Base-by-base conservation (phyloP, 352 stramenopile species). In the Phytophthora nicotianae region DNA sequence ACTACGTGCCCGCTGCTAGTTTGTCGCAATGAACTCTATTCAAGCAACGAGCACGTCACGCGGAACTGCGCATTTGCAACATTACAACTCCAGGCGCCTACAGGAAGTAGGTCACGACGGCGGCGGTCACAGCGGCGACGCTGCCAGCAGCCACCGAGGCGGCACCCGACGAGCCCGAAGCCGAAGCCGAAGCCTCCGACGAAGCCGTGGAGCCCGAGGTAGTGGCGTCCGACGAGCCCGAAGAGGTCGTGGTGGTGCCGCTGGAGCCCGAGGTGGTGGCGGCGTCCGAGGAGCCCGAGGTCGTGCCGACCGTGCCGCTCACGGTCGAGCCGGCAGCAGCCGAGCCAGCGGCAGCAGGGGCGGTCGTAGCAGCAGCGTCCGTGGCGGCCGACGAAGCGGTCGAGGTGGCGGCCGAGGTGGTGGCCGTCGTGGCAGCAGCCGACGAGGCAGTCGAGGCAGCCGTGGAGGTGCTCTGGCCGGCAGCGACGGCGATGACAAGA, bases 81-180 rank as follows among this genome's bases (percentile, higher is more conserved):
- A 10, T 40, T 52, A 16, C 16, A 45, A 43, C 46, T 60, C 59
- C 52, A 21, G 29, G 23, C 13, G 33, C 50, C 43, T 74, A 74
- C 51, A 75, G 52, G 62, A 72, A 75, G 51, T 72, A 75, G 20
- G 62, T 72, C 42, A 68, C 68, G 29, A 75, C 58, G 6, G 49
- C 58, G 38, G 68, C 63, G 3, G 63, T 75, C 26, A 69, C 33
- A 26, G 68, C 68, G 33, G 68, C 62, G 23, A 72, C 61, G 32
- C 68, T 66, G 57, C 68, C 62, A 47, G 58, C 68, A 61, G 57
- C 62, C 17, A 75, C 68, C 51, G 57, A 68, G 21, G 60, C 62
- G 38, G 68, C 68, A n/a, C 62, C 58, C 29, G 68, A 75, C 40
- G 67, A 72, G 33, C 67, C 67, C n/a, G 55, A 65, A 41, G 51